Conservation (phyloP, 345 rosid genomes). For the Streptanthus diversifolius region DNA sequence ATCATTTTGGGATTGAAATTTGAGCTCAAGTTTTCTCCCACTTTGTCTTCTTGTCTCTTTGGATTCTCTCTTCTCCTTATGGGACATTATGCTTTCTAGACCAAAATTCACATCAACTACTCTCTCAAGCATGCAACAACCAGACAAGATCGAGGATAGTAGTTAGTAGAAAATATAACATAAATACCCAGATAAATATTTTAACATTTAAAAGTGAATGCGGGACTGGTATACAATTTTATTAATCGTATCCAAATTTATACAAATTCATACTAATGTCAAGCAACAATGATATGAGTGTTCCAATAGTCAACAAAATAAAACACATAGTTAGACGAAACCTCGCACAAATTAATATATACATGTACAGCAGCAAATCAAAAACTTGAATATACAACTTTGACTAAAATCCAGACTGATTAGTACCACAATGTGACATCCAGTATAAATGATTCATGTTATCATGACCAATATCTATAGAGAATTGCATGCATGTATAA, state of each 20-base stretch:
- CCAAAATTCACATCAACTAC: conserved; percentile 11
- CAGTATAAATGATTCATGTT: background rate
- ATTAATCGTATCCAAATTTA: background rate
- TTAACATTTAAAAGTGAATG: background rate
- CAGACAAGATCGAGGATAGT: background rate
- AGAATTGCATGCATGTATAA: background rate
- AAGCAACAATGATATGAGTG: background rate
- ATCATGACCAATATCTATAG: background rate
- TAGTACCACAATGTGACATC: background rate
- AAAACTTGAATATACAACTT: background rate
- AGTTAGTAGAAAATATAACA: background rate
- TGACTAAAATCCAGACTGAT: background rate
- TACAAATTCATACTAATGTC: background rate
- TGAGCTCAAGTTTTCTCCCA: conserved; percentile 28
- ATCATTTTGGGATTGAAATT: conserved; percentile 54
- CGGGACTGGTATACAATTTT: background rate
- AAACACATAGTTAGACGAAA: background rate
- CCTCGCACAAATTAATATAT: background rate
- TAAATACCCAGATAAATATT: background rate
- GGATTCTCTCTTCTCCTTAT: conserved; percentile 22
- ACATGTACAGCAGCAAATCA: background rate
- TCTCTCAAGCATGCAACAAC: background rate
- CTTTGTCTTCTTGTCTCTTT: conserved; percentile 33
- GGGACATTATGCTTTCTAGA: conserved; percentile 6
- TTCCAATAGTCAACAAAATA: background rate